Evolutionary conservation across 306 rosid species (phyloP).

Genomic region (Mucuna pruriens): DNA sequence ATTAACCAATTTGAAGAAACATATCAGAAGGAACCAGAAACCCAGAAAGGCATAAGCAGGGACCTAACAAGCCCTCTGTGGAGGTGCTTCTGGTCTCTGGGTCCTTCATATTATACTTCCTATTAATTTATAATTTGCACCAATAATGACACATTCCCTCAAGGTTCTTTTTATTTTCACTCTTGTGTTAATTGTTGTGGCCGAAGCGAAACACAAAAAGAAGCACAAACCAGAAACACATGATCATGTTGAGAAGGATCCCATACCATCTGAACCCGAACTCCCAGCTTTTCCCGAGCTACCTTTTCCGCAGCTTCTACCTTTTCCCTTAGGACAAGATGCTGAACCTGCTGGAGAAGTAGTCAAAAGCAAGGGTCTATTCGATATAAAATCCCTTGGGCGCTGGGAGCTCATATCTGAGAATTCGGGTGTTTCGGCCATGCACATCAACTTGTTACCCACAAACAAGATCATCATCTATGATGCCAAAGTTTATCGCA

Average conservation of each 20-base stretch:
- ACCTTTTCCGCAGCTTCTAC: background rate
- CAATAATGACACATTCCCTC: slow-evolving; percentile 53
- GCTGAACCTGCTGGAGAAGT: background rate
- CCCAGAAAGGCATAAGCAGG: background rate
- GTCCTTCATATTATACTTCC: background rate
- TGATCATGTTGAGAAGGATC: background rate
- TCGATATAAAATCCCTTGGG: slow-evolving; percentile 41
- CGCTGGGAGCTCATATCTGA: slow-evolving; percentile 47
- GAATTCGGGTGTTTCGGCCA: slow-evolving; percentile 68
- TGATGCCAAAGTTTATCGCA: slow-evolving; percentile 58
- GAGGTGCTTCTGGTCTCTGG: background rate
- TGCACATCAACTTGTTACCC: slow-evolving; percentile 76
- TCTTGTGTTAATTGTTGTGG: slow-evolving; percentile 40
- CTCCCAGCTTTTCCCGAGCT: background rate
- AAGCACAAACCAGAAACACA: background rate
- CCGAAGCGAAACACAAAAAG: slow-evolving; percentile 13
- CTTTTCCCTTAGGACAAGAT: background rate
- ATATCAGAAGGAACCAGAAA: background rate
- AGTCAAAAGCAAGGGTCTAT: background rate
- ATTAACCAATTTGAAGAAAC: background rate
- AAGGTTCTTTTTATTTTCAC: slow-evolving; percentile 45
- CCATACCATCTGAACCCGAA: background rate
- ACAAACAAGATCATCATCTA: slow-evolving; percentile 62
- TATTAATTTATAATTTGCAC: background rate
- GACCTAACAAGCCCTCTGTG: slow-evolving; percentile 22